Evolutionary conservation across 148 eudicot genomes (phyloP).

Genomic region (Dianthus caryophyllus): DNA sequence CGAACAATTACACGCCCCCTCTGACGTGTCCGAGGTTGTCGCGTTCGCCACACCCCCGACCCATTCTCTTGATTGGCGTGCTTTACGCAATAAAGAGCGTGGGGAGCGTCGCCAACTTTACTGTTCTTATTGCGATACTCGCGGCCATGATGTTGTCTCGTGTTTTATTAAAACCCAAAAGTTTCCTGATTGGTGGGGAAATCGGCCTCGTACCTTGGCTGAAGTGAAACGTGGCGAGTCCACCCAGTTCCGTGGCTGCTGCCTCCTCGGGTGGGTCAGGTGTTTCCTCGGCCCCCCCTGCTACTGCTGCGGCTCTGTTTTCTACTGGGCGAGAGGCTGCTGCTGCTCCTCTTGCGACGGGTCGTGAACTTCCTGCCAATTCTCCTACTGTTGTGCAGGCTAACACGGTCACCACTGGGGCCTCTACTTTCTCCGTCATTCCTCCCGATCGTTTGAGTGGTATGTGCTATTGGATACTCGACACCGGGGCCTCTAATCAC

Average conservation of each 20-base stretch:
- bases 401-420: neutral
- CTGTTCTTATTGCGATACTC: neutral
- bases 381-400: neutral
- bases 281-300: too few species aligned
- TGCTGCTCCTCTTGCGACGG: too few species aligned
- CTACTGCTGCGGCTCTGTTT: too few species aligned
- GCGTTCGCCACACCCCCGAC: too few species aligned
- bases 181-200: neutral
- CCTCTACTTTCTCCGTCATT: neutral
- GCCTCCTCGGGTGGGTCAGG: too few species aligned
- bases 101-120: neutral
- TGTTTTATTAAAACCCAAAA: neutral
- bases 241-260: too few species aligned
- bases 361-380: too few species aligned
- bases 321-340: too few species aligned
- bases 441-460: neutral
- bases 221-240: neutral
- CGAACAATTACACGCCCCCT: neutral
- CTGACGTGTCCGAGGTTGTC: neutral
- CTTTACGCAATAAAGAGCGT: neutral
- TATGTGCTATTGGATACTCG: neutral
- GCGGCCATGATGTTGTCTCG: neutral
- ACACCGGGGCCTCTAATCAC: neutral
- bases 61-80: neutral
- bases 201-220: neutral